Percentiles rank a stretch among this genome's conserved stretches.
These are phyloP conservation scores for Inga oerstediana DNA, from an alignment of 306 rosid species.

Conservation along the genomic window DNA sequence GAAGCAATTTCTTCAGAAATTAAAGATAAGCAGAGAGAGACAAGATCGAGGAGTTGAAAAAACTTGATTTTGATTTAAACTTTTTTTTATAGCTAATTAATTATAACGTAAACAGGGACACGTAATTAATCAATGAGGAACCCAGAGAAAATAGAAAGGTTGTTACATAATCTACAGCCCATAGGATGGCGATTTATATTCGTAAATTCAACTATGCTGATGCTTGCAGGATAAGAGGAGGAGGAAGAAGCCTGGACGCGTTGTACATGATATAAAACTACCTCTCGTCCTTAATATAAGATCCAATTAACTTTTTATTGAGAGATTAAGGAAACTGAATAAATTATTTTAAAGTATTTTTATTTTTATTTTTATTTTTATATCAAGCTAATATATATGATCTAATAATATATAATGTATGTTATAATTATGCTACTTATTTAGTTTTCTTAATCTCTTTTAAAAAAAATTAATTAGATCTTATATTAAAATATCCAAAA, in stretches of 20 bases:
- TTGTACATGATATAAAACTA: neutral
- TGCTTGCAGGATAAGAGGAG: slow-evolving; percentile 23
- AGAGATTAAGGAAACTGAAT: no score
- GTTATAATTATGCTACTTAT: no score
- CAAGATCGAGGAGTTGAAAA: neutral
- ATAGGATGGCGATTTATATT: neutral
- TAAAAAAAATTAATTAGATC: no score
- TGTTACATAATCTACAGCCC: slow-evolving; percentile 10
- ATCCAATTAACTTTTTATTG: fast-evolving
- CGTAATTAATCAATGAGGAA: slow-evolving; percentile 6
- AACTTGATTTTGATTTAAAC: neutral
- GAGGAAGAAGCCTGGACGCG: neutral
- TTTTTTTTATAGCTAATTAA: neutral
- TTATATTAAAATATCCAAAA: no score
- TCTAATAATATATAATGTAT: no score
- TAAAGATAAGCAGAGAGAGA: neutral
- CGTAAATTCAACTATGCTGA: slow-evolving; percentile 22
- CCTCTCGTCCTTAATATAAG: no score
- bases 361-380: no score
- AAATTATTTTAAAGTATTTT: no score
- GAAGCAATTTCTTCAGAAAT: neutral
- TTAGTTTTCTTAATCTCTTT: no score
- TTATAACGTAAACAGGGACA: neutral
- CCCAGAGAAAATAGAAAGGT: slow-evolving; percentile 4
- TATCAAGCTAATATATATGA: no score